A percentile compares a stretch with the other conserved stretches of the same genome.
Conservation (phyloP, 805 yeast species). For the Kluyveromyces siamensis region DNA sequence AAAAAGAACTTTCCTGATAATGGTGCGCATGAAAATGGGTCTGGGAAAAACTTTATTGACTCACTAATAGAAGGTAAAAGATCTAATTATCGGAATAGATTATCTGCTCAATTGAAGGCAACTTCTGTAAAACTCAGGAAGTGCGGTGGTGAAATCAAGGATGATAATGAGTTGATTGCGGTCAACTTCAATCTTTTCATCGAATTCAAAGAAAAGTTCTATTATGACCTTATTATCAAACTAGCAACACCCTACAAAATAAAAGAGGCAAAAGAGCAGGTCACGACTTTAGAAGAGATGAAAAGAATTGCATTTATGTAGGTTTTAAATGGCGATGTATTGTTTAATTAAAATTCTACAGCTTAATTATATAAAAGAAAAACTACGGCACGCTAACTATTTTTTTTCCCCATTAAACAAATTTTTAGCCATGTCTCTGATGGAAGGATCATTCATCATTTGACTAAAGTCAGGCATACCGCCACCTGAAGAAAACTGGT, state of each 20-base stretch:
- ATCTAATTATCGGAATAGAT: conserved; percentile 36
- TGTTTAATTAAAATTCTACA: background rate
- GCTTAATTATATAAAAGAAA: background rate
- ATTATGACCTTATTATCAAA: background rate
- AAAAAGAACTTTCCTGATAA: conserved; percentile 21
- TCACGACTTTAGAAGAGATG: background rate
- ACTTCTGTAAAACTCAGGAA: conserved; percentile 34
- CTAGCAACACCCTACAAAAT: background rate
- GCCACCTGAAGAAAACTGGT: conserved; percentile 60
- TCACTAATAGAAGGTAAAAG: conserved; percentile 45
- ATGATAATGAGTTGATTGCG: conserved; percentile 54
- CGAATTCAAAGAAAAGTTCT: conserved; percentile 37
- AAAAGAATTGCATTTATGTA: background rate
- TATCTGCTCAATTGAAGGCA: conserved; percentile 34
- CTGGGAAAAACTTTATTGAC: conserved; percentile 5
- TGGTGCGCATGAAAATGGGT: conserved; percentile 6
- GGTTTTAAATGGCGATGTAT: background rate
- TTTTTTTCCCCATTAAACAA: conserved; percentile 38
- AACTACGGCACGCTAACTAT: conserved; percentile 8
- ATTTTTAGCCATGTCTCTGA: conserved; percentile 60
- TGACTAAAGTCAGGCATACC: conserved; percentile 55
- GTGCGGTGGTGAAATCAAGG: conserved; percentile 39
- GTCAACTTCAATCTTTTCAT: conserved; percentile 53
- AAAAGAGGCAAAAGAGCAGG: background rate
- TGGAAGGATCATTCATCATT: conserved; percentile 73